phyloP scores from a whole-genome alignment of 805 yeast species.

The Komagataella phaffii region DNA sequence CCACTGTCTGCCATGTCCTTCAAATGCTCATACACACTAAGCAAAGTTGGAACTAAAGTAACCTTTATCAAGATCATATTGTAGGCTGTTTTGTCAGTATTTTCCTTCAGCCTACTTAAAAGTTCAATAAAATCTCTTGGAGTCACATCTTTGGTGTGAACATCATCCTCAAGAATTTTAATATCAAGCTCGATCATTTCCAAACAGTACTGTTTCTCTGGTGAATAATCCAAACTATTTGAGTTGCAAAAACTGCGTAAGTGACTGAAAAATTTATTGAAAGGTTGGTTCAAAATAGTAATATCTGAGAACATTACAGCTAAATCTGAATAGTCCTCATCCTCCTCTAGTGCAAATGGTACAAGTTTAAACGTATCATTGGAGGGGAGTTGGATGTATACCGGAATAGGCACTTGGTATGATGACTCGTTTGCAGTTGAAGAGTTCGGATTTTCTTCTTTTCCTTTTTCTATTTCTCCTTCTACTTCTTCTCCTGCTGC shows the following conservation, averaged over 20 bases:
- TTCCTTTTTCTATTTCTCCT: background rate
- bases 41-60: constrained; percentile 6
- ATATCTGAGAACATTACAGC: constrained; percentile 9
- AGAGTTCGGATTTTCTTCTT: background rate
- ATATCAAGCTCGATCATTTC: constrained; percentile 11
- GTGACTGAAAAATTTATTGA: constrained; percentile 4
- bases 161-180: constrained; percentile 12
- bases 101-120: constrained; percentile 9
- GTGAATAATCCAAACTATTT: constrained; percentile 2
- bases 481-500: background rate
- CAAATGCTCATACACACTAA: constrained; percentile 3
- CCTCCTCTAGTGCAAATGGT: background rate
- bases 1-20: constrained; percentile 4
- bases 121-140: constrained; percentile 10
- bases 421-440: background rate
- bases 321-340: background rate
- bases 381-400: background rate
- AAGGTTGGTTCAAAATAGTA: constrained; percentile 7
- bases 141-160: constrained; percentile 5
- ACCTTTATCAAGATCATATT: constrained; percentile 12
- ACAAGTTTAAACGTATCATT: background rate
- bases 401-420: background rate
- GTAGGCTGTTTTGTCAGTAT: constrained; percentile 7
- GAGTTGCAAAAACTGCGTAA: constrained; percentile 3
- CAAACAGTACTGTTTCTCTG: constrained; percentile 6